Percentiles rank a stretch among this genome's conserved stretches.
These are phyloP conservation scores for Barbatosphaeria neglecta DNA, from an alignment of 495 filamentous ascomycete genomes.

Conservation along the genomic window DNA sequence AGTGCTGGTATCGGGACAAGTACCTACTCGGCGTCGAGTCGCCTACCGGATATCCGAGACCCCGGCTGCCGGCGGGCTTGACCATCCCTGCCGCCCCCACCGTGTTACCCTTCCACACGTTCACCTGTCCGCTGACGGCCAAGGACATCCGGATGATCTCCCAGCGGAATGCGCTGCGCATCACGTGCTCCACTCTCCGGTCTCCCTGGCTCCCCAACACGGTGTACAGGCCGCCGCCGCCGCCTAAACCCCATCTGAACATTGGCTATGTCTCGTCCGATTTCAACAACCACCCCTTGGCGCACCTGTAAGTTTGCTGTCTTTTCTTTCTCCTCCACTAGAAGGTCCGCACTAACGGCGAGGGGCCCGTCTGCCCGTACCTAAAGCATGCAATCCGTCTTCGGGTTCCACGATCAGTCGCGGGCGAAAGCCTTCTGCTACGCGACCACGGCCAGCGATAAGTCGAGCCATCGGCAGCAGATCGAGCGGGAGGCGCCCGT, in stretches of 20 bases:
- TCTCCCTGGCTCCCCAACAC: slow-evolving; percentile 74
- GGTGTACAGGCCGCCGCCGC: slow-evolving; percentile 73
- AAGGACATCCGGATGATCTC: slow-evolving; percentile 93
- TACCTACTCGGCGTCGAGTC: slow-evolving; percentile 54
- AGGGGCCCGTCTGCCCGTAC: slow-evolving; percentile 2
- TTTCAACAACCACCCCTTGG: slow-evolving; percentile 97
- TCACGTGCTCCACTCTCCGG: slow-evolving; percentile 78
- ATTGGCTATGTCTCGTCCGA: slow-evolving; percentile 97
- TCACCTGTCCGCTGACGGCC: slow-evolving; percentile 86
- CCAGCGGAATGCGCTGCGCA: slow-evolving; percentile 85
- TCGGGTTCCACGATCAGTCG: slow-evolving; percentile 70
- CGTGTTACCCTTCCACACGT: slow-evolving; percentile 96
- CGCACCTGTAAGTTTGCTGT: slow-evolving; percentile 51
- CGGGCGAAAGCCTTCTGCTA: slow-evolving; percentile 85
- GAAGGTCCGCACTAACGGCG: too few relatives aligned
- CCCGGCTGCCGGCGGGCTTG: slow-evolving; percentile 61
- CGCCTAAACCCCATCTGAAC: slow-evolving; percentile 71
- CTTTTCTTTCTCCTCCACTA: neutral
- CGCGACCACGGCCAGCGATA: slow-evolving; percentile 89
- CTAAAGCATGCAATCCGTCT: slow-evolving; percentile 86
- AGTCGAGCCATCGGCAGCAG: slow-evolving; percentile 81
- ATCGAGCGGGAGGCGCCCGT: slow-evolving; percentile 91
- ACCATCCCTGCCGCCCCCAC: slow-evolving; percentile 85
- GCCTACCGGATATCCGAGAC: slow-evolving; percentile 53
- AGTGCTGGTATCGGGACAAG: slow-evolving; percentile 82